Conservation (phyloP, 257 asterid genomes). For the Anisodus acutangulus region DNA sequence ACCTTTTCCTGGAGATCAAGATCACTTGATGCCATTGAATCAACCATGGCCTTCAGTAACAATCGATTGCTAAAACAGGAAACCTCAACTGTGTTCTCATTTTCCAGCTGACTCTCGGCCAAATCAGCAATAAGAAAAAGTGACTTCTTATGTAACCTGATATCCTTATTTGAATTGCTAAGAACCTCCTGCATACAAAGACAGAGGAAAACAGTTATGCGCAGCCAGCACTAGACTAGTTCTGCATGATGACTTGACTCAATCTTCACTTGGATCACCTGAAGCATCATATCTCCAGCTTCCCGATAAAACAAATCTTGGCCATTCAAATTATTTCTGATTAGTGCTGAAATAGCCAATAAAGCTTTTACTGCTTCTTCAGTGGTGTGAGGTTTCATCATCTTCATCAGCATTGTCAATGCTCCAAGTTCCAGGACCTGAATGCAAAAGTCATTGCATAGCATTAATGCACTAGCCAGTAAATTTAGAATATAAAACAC, state of each 20-base stretch:
- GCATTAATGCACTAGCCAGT: not conserved
- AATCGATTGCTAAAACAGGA: slow-evolving; percentile 59
- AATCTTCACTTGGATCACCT: slow-evolving; percentile 54
- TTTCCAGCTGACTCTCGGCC: slow-evolving; percentile 58
- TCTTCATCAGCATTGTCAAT: slow-evolving; percentile 62
- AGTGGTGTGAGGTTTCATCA: slow-evolving; percentile 52
- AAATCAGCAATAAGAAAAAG: slow-evolving; percentile 71
- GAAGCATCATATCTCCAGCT: slow-evolving; percentile 77
- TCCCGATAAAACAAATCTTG: slow-evolving; percentile 65
- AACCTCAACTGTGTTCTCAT: slow-evolving; percentile 37
- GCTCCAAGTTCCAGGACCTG: slow-evolving; percentile 81
- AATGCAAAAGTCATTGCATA: slow-evolving; percentile 32
- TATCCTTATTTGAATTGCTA: slow-evolving; percentile 68
- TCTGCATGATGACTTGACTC: slow-evolving; percentile 26
- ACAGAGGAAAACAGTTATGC: not conserved
- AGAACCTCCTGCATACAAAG: slow-evolving; percentile 58
- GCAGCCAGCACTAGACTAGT: slow-evolving; percentile 32
- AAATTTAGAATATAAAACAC: slow-evolving; percentile 6
- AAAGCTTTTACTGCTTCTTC: slow-evolving; percentile 88
- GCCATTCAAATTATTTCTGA: slow-evolving; percentile 63
- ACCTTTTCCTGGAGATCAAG: slow-evolving; percentile 96
- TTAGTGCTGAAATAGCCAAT: slow-evolving; percentile 81
- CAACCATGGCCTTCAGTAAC: slow-evolving; percentile 69
- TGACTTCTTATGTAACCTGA: slow-evolving; percentile 69
- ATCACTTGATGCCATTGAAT: slow-evolving; percentile 58